These are phyloP conservation scores for Bruguiera gymnorhiza DNA, from an alignment of 345 rosid species.

Conservation along the genomic window DNA sequence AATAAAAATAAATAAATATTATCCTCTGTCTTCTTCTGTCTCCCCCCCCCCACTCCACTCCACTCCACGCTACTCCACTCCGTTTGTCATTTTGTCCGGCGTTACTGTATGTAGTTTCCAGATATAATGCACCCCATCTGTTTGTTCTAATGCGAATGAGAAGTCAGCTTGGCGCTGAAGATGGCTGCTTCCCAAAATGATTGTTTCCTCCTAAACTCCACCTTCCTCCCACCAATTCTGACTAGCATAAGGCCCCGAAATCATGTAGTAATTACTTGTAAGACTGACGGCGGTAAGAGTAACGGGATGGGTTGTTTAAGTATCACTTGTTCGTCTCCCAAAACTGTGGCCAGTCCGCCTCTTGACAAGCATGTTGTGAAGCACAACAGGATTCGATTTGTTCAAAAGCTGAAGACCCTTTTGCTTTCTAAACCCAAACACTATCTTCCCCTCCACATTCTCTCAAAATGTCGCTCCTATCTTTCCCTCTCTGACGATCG, in stretches of 20 bases:
- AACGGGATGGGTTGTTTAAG: conserved; percentile 12
- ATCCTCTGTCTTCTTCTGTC: too few relatives aligned
- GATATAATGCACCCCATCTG: too few relatives aligned
- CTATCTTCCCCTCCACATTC: conserved; percentile 64
- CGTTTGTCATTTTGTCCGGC: fast-evolving
- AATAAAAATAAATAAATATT: too few relatives aligned
- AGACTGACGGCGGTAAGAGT: neutral
- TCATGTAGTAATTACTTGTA: conserved; percentile 8
- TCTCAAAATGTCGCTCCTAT: conserved; percentile 67
- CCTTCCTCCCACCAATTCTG: conserved; percentile 32
- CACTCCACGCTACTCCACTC: too few relatives aligned
- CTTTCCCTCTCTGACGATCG: conserved; percentile 54
- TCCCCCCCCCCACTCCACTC: too few relatives aligned
- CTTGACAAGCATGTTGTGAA: conserved; percentile 70
- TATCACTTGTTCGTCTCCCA: conserved; percentile 48
- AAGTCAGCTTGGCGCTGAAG: too few relatives aligned
- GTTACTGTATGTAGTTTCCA: too few relatives aligned
- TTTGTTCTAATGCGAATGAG: too few relatives aligned
- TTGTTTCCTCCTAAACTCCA: conserved; percentile 24
- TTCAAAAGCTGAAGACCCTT: conserved; percentile 73
- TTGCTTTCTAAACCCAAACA: conserved; percentile 83
- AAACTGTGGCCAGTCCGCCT: conserved; percentile 59
- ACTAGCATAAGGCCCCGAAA: neutral
- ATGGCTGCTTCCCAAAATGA: conserved; percentile 29
- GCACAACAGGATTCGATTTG: conserved; percentile 66